Conservation (phyloP, 345 rosid species). For the Clarkia xantiana region DNA sequence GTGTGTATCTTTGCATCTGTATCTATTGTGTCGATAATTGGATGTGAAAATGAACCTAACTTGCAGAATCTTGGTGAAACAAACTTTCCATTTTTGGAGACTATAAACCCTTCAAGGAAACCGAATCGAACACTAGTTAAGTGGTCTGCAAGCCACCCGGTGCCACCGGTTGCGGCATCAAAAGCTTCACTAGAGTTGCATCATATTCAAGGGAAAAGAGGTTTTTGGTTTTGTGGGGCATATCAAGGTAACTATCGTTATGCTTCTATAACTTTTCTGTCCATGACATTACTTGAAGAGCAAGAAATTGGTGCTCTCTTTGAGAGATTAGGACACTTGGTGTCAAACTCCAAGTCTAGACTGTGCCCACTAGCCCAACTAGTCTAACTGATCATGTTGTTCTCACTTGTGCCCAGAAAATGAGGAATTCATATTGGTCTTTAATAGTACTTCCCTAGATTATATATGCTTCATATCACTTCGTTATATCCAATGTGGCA, state of each 20-base stretch:
- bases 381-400: too few relatives aligned
- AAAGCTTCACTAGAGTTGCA: conserved; percentile 69
- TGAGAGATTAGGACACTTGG: too few relatives aligned
- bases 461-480: too few relatives aligned
- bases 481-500: too few relatives aligned
- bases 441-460: too few relatives aligned
- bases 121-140: conserved; percentile 50
- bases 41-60: not conserved
- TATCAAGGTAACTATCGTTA: conserved; percentile 41
- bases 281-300: too few relatives aligned
- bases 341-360: too few relatives aligned
- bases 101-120: conserved; percentile 52
- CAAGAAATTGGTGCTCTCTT: too few relatives aligned
- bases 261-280: too few relatives aligned
- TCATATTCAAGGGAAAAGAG: conserved; percentile 69
- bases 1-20: not conserved
- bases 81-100: conserved; percentile 54
- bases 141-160: conserved; percentile 83
- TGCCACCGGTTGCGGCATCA: conserved; percentile 74
- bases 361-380: too few relatives aligned
- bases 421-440: too few relatives aligned
- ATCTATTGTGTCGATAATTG: not conserved
- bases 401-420: too few relatives aligned
- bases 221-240: conserved; percentile 90
- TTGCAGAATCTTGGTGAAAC: conserved; percentile 60